Evolutionary conservation across 2,329 filamentous ascomycete genomes (phyloP).

Genomic region (Diplodia seriata): DNA sequence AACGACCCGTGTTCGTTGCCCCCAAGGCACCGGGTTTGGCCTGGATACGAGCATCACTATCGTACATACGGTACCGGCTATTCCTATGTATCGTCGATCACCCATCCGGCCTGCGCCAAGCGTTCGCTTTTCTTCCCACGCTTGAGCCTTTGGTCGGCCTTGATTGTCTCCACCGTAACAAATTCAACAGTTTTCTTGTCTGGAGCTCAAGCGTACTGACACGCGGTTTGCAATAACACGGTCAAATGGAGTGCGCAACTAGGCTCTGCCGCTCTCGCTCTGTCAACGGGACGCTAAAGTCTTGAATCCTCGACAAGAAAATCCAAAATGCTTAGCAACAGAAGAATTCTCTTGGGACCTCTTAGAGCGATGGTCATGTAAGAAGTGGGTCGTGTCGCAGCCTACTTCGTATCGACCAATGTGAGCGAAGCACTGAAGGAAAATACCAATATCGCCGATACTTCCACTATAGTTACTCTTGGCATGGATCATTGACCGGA

Average conservation of each 20-base stretch:
- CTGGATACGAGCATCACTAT: not conserved
- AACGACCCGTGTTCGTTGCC: not conserved
- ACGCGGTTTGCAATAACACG: no score
- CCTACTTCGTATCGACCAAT: not conserved
- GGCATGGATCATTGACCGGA: not conserved
- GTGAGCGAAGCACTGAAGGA: not conserved
- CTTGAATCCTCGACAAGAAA: no score
- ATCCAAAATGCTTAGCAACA: not conserved
- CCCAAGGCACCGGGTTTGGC: not conserved
- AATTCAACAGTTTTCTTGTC: no score
- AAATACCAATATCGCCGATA: not conserved
- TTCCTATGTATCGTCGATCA: not conserved
- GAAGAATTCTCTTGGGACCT: not conserved
- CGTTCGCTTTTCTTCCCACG: not conserved
- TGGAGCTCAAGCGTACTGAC: no score
- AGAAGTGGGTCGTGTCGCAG: not conserved
- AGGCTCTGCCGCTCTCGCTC: no score
- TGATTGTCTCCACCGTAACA: no score
- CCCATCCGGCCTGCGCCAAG: not conserved
- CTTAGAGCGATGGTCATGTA: not conserved
- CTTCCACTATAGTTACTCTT: not conserved
- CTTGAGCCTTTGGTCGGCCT: no score
- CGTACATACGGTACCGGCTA: no score
- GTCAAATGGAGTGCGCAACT: no score
- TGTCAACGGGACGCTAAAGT: no score